Evolutionary conservation across 2,329 filamentous ascomycete genomes (phyloP), one percentile per base, ranked within the genome.

Genomic region (Clonostachys sp.): DNA sequence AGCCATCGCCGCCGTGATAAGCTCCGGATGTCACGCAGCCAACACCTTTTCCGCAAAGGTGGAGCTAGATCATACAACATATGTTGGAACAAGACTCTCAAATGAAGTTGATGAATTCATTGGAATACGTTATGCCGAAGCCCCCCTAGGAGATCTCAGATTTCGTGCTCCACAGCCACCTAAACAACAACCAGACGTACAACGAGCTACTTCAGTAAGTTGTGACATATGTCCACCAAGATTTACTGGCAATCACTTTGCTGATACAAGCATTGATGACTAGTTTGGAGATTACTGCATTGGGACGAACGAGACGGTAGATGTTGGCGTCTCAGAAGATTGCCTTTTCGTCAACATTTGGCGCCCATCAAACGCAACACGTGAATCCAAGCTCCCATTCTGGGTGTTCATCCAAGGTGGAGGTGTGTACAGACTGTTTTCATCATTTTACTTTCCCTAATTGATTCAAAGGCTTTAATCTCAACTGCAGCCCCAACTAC

Each of bases 271-370:
- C 5, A 30, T 9, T 3, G 24, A 30, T 3, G 8, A 30, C 8
- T 9, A 30, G 24, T 30, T 30, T 30, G 24, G 24, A 30, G 24
- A 30, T 30, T 30, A 30, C 8, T 30, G 24, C 24, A 30, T 30
- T 30, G 24, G 24, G 9, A 30, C 24, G 24, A 30, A 30, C 5
- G 24, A 30, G 24, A 30, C 24, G 8, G 24, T 30, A 30, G 24
- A 30, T 9, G 24, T 8, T 30, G 24, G 24, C 24, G 8, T 30
- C 24, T 30, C 50, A 13, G 75, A 78, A 49, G 74, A 78, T 54
- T 78, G 74, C 43, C 58, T 78, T 39, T 68, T 69, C 36, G 60
- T 72, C 42, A 77, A 78, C 48, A 66, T 77, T 48, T 78, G 71
- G 71, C 67, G 67, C 0, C 73, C 74, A 0, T 62, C 66, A 38